Evolutionary conservation across 305 asterid species (phyloP).

Genomic region (Solanum hybrid): DNA sequence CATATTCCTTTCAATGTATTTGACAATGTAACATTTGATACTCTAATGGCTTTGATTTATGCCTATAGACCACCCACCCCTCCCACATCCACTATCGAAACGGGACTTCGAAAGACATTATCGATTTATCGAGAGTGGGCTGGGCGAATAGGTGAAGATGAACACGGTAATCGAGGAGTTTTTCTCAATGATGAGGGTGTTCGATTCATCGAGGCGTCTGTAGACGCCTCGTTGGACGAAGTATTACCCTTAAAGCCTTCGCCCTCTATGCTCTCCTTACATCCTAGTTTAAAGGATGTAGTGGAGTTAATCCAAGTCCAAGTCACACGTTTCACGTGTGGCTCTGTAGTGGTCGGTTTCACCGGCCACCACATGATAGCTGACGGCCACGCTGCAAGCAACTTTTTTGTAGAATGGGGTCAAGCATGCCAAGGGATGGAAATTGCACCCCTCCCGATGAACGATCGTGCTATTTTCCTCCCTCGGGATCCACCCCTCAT

Average conservation of each 20-base stretch:
- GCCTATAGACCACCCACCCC: constrained; percentile 71
- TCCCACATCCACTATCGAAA: constrained; percentile 32
- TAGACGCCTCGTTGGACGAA: constrained; percentile 34
- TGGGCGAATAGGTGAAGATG: constrained; percentile 47
- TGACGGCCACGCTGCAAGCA: constrained; percentile 58
- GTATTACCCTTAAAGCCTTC: constrained; percentile 37
- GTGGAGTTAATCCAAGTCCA: constrained; percentile 65
- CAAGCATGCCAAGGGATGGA: constrained; percentile 38
- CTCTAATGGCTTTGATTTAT: constrained; percentile 59
- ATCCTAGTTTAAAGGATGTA: constrained; percentile 46
- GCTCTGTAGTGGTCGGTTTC: constrained; percentile 66
- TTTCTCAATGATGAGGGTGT: constrained; percentile 60
- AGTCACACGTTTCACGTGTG: constrained; percentile 63
- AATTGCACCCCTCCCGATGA: constrained; percentile 39
- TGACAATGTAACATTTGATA: constrained; percentile 53
- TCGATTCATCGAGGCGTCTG: constrained; percentile 57
- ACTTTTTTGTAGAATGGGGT: constrained; percentile 73
- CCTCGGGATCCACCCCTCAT: constrained; percentile 42
- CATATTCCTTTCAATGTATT: constrained; percentile 46
- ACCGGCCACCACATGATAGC: constrained; percentile 68
- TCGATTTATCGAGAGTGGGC: constrained; percentile 62
- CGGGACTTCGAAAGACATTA: constrained; percentile 49
- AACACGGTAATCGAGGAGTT: constrained; percentile 27
- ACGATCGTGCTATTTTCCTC: constrained; percentile 39
- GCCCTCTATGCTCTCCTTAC: constrained; percentile 39